These are phyloP conservation scores for Zopfia rhizophila DNA, from an alignment of 2,329 filamentous ascomycete genomes.

Conservation along the genomic window DNA sequence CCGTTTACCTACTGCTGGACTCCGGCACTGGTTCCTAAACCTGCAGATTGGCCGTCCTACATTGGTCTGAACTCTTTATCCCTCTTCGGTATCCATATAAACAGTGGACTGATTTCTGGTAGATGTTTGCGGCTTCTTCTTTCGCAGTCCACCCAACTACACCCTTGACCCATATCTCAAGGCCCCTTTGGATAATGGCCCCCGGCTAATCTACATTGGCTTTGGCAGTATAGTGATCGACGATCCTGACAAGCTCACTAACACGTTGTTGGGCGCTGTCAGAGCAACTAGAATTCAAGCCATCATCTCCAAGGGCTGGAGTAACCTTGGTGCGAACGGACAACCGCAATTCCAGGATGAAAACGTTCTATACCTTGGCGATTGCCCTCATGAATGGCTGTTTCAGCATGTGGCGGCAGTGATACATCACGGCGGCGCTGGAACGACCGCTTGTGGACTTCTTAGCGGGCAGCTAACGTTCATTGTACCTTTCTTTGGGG, in stretches of 20 bases:
- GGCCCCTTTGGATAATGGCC: constrained; percentile 61
- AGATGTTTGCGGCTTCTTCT: constrained; percentile 59
- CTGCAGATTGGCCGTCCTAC: constrained; percentile 33
- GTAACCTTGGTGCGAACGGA: constrained; percentile 49
- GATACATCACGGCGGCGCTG: constrained; percentile 85
- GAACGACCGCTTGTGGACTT: constrained; percentile 86
- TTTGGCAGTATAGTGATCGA: constrained; percentile 68
- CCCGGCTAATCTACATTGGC: constrained; percentile 65
- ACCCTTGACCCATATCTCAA: constrained; percentile 53
- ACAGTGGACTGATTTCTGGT: constrained; percentile 12
- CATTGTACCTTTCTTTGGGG: constrained; percentile 77
- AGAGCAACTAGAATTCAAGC: constrained; percentile 52
- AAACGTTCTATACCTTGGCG: constrained; percentile 68
- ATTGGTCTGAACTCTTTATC: constrained; percentile 50
- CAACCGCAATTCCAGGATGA: constrained; percentile 36
- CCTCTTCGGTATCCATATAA: too few relatives aligned
- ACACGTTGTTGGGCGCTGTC: constrained; percentile 60
- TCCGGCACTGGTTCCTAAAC: constrained; percentile 45
- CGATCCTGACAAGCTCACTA: constrained; percentile 57
- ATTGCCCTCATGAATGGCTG: constrained; percentile 87
- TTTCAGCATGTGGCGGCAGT: constrained; percentile 82
- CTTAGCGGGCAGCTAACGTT: constrained; percentile 79
- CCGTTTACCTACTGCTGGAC: constrained; percentile 60
- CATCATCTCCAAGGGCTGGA: constrained; percentile 67
- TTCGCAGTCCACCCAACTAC: constrained; percentile 50